These are phyloP conservation scores for Solanum paucissectum DNA, from an alignment of 257 asterid genomes.

Conservation along the genomic window DNA sequence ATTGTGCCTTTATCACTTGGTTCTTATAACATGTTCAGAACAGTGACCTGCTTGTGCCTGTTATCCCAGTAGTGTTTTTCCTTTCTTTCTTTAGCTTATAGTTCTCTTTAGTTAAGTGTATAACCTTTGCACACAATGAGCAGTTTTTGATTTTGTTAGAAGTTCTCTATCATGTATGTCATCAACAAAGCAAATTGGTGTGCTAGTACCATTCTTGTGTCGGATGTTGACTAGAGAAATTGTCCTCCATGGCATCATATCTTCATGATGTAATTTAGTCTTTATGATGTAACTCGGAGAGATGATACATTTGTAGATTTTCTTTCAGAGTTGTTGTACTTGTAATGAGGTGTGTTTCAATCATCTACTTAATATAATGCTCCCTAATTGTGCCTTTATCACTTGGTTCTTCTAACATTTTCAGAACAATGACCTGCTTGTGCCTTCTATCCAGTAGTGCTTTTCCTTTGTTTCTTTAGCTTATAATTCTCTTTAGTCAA, in stretches of 20 bases:
- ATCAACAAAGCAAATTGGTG: conserved; percentile 17
- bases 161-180: not conserved
- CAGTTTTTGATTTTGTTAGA: too few relatives aligned
- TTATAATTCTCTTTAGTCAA: not conserved
- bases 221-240: conserved; percentile 20
- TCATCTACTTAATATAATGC: not conserved
- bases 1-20: not conserved
- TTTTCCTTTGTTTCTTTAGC: not conserved
- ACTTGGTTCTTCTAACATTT: not conserved
- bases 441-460: not conserved
- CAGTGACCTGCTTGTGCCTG: not conserved
- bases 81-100: not conserved
- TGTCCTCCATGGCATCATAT: conserved; percentile 1
- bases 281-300: not conserved
- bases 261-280: conserved; percentile 1
- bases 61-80: not conserved
- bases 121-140: not conserved
- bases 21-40: not conserved
- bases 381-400: not conserved
- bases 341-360: not conserved
- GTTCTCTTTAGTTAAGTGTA: not conserved
- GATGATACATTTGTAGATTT: not conserved
- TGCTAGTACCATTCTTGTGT: conserved; percentile 14
- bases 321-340: not conserved
- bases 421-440: not conserved